A percentile compares a stretch with the other conserved stretches of the same genome.
Evolutionary conservation across 2,329 filamentous ascomycete genomes (phyloP).

Genomic region (Pseudocercospora eumusae): DNA sequence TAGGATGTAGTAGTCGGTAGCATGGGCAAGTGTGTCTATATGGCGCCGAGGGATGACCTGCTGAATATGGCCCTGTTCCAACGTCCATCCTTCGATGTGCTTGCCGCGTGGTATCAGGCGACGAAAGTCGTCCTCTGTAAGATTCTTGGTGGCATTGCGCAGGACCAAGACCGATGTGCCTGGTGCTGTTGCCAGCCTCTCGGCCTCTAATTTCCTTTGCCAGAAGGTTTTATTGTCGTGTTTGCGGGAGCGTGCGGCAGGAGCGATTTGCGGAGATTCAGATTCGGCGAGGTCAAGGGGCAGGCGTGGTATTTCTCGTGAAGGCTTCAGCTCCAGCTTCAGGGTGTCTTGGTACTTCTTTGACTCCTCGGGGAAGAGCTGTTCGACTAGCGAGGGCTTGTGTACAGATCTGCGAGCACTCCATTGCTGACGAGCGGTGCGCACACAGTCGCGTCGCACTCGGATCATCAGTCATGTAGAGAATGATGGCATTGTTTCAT

Average conservation of each 20-base stretch:
- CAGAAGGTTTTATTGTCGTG: constrained; percentile 25
- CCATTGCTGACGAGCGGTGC: constrained; percentile 23
- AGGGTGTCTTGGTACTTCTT: constrained; percentile 36
- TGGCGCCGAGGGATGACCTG: constrained; percentile 66
- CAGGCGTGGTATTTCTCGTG: constrained; percentile 41
- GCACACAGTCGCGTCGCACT: constrained; percentile 23
- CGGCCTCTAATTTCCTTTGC: constrained; percentile 25
- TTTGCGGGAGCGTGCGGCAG: constrained; percentile 4
- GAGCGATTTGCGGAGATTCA: background rate
- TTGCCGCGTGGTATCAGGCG: constrained; percentile 63
- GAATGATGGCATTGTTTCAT: too few relatives aligned
- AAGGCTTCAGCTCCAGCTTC: too few relatives aligned
- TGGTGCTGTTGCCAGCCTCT: constrained; percentile 28
- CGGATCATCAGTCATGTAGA: constrained; percentile 34
- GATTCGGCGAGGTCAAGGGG: constrained; percentile 29
- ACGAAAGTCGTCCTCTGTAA: constrained; percentile 70
- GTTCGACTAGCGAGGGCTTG: constrained; percentile 48
- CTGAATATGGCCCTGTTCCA: constrained; percentile 55
- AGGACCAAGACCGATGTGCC: constrained; percentile 56
- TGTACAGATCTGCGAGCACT: too few relatives aligned
- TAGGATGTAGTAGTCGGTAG: constrained; percentile 68
- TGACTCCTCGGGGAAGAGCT: constrained; percentile 59
- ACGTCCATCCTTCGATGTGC: constrained; percentile 67
- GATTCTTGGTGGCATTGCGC: constrained; percentile 58
- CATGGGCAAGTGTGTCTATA: constrained; percentile 61